Evolutionary conservation across 208 protist species (phyloP), one percentile per base, ranked within the genome.

Genomic region (Trypanosoma caninum): DNA sequence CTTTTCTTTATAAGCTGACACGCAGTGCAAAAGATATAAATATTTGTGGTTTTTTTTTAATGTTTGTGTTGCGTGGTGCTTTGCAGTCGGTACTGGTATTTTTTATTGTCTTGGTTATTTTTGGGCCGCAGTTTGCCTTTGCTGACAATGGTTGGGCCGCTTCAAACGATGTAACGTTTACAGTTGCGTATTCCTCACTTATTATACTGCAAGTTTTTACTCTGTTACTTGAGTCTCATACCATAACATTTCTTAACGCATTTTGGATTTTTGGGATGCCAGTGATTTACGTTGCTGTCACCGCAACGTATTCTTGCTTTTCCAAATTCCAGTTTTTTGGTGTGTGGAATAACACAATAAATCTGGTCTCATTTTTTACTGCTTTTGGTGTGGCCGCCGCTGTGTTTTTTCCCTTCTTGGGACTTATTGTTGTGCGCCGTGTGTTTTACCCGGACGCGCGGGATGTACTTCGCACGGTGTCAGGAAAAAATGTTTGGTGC

Each of bases 191-290:
- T 72, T 89, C 87, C 2, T 65, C 84, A 0, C 62, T 97, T 10
- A 88, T 98, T 38, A 37, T 96, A 13, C 82, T 91, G 22, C 93
- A 97, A 63, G 58, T 93, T 27, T 37, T 91, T 16, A 93, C 82
- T 1, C 47, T 98, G 35, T 74, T 92, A 53, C 59, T 89, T 22
- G 88, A 97, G 47, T 97, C 91, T 27, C 75, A 97, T 69, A 71
- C 82, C 2, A 58, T 97, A 16, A 97, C 91, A 10, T 62, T 70
- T 41, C 57, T 78, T 6, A 94, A 94, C 51, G 42, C 81, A 3
- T 44, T 91, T 30, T 65, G 51, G 48, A 69, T 94, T 13, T 25
- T 90, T 23, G 82, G 74, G 13, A 92, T 91, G 84, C 88, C 88
- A 2, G 9, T 78, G 2, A 47, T 90, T 18, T 92, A 91, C 58